These are phyloP conservation scores for Globisporangium heterothallicum DNA, from an alignment of 352 stramenopile species.

Conservation along the genomic window DNA sequence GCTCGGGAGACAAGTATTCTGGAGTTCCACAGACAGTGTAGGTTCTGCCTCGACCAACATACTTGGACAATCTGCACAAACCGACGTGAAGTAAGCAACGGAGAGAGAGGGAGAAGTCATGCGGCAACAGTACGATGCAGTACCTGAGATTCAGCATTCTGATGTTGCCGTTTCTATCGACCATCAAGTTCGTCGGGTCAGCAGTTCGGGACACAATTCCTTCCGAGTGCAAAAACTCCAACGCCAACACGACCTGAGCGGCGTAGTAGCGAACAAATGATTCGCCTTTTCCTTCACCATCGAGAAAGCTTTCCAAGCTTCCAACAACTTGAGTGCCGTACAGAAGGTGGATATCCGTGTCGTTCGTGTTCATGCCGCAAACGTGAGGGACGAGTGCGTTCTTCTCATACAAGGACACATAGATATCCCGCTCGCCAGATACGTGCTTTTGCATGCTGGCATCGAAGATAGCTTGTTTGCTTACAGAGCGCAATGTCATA, in stretches of 20 bases:
- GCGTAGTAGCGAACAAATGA: conserved; percentile 83
- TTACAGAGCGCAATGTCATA: conserved; percentile 72
- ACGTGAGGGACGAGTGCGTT: conserved; percentile 69
- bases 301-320: conserved; percentile 73
- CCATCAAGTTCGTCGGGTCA: conserved; percentile 75
- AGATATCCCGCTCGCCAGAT: conserved; percentile 77
- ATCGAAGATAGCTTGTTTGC: conserved; percentile 79
- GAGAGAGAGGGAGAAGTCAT: neutral
- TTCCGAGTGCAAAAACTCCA: conserved; percentile 82
- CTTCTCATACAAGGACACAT: conserved; percentile 74
- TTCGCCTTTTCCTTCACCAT: conserved; percentile 61
- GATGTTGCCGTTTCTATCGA: conserved; percentile 78
- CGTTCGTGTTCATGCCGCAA: conserved; percentile 61
- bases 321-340: conserved; percentile 80
- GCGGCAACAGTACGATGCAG: neutral
- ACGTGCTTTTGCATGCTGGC: conserved; percentile 81
- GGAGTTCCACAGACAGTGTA: conserved; percentile 85
- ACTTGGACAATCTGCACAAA: conserved; percentile 67
- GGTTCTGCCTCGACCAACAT: conserved; percentile 74
- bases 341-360: conserved; percentile 81
- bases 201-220: conserved; percentile 75
- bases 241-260: conserved; percentile 73
- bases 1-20: conserved; percentile 80
- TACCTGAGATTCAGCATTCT: conserved; percentile 82
- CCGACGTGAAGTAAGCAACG: neutral